Evolutionary conservation across 768 basidiomycete genomes (phyloP).

Genomic region (Naganishia antarctica): DNA sequence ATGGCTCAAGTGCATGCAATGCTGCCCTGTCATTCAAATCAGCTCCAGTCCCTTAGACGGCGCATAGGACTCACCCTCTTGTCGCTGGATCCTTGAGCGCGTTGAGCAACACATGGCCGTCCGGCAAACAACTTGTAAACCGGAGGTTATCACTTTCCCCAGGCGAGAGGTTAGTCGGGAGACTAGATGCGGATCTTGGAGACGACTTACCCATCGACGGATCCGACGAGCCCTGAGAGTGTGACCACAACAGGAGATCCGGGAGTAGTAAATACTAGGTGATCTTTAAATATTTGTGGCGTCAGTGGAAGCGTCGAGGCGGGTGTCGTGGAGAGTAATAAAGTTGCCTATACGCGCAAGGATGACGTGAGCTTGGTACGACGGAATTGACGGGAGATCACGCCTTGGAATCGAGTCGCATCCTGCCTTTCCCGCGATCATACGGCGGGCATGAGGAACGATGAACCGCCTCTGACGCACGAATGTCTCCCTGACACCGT

Average conservation of each 20-base stretch:
- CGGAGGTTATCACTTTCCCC: not conserved
- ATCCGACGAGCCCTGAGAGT: slow-evolving; percentile 76
- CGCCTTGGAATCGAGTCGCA: no score
- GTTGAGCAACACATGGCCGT: slow-evolving; percentile 24
- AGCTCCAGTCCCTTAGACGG: not conserved
- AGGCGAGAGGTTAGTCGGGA: not conserved
- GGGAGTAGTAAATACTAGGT: slow-evolving; percentile 65
- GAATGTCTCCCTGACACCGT: no score
- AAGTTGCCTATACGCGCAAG: slow-evolving; percentile 59
- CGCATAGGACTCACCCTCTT: slow-evolving; percentile 20
- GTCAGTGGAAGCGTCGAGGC: slow-evolving; percentile 60
- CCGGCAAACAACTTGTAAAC: slow-evolving; percentile 6
- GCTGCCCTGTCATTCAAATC: slow-evolving; percentile 19
- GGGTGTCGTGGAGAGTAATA: slow-evolving; percentile 67
- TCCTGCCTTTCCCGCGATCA: no score
- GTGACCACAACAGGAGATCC: slow-evolving; percentile 59
- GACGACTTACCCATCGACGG: slow-evolving; percentile 57
- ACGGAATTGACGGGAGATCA: no score
- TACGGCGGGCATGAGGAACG: no score
- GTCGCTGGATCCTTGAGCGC: slow-evolving; percentile 36
- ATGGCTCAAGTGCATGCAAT: slow-evolving; percentile 37
- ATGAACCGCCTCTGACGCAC: no score
- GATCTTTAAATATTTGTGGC: slow-evolving; percentile 73
- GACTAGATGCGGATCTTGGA: not conserved
- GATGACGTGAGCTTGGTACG: not conserved